Evolutionary conservation across 108 stramenopile genomes (phyloP), one percentile per base, ranked within the genome.

Genomic region (Stephanodiscus minutulus): DNA sequence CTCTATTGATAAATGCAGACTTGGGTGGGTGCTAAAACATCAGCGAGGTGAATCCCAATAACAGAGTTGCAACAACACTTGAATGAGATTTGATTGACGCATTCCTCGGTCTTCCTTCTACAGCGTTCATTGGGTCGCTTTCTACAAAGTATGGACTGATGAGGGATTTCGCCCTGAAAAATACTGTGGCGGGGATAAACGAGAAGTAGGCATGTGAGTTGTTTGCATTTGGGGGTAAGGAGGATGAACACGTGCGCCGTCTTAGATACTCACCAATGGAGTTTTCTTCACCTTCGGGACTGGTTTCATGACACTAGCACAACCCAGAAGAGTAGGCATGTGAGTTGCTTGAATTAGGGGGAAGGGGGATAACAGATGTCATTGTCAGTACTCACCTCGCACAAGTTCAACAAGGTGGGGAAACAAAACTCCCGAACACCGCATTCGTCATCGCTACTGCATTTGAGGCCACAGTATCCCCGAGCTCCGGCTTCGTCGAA

Each of bases 401-500:
- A 78, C 39, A 78, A 52, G 27, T 78, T 78, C 28, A 71, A 37
- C 41, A 78, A 39, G 15, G 70, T 71, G 13, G 64, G 64, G 31
- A 53, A 78, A 41, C 77, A 78, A 15, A 44, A 55, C 31, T 78
- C 77, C 9, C 57, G 43, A 31, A 12, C 25, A 57, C 57, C 69
- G 33, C 77, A 78, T 39, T 78, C 77, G 12, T 5, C 22, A 35
- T 78, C 61, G 27, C 39, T 61, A 20, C 22, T 52, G 18, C 77
- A 78, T 29, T 59, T 71, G 15, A 17, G 22, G 28, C 77, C 77
- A 47, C 77, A 78, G 61, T 78, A 56, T 5, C 77, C 77, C 4
- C 77, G 69, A 39, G 77, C 77, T n/a, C 64, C 65, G 21, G 64
- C 50, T 61, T 78, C 77, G 54, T 78, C 77, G 48, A 64, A 66